phyloP scores from a whole-genome alignment of 2,329 filamentous ascomycete genomes.

The Aspergillus japonicus region DNA sequence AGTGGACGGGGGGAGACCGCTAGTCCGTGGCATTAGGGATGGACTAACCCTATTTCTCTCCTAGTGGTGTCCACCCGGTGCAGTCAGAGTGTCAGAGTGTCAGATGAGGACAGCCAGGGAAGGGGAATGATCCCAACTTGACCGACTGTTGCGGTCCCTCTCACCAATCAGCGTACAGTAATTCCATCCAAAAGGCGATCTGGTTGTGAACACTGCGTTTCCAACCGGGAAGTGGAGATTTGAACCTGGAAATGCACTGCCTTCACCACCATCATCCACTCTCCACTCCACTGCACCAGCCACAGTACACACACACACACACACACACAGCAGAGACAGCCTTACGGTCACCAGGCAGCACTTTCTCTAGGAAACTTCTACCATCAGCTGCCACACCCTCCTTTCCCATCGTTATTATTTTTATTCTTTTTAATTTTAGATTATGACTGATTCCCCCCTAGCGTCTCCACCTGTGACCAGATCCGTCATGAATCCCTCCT shows the following conservation, averaged over 20 bases:
- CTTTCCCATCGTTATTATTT: background rate
- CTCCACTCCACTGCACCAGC: background rate
- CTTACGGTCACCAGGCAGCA: conserved; percentile 11
- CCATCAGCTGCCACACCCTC: background rate
- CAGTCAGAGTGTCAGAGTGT: background rate
- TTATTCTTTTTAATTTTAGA: background rate
- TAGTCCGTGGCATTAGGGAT: background rate
- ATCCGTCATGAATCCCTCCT: conserved; percentile 17
- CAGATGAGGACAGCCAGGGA: background rate
- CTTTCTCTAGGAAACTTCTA: conserved; percentile 6
- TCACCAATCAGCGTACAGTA: conserved; percentile 12
- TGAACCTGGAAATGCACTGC: background rate
- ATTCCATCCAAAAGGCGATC: conserved; percentile 10
- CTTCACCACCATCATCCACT: background rate
- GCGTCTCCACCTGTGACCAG: conserved; percentile 18
- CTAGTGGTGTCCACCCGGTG: background rate
- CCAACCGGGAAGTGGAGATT: background rate
- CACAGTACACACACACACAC: background rate
- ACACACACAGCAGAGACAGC: conserved; percentile 6
- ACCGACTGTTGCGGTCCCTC: conserved; percentile 10
- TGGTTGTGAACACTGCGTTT: background rate
- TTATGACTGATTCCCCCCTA: background rate
- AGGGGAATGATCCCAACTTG: background rate
- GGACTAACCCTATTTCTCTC: background rate
- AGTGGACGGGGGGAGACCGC: background rate